Base-by-base conservation (phyloP, 306 rosid genomes). In the Boehmeria nivea region DNA sequence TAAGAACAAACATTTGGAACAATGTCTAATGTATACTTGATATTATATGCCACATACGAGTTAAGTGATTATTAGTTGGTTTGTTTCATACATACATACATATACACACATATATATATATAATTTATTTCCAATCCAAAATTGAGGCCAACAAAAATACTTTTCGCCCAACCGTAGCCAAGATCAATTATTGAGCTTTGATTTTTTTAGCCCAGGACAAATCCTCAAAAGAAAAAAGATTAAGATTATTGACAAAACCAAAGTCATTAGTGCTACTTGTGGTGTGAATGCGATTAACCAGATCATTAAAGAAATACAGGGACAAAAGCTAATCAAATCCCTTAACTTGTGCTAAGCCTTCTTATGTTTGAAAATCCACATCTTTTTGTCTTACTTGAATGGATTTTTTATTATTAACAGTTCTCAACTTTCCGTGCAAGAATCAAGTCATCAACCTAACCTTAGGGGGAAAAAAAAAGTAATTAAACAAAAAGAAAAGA, bases 361-460 rank as follows among this genome's bases (percentile, higher is more conserved):
- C n/a, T n/a, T n/a, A n/a, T 31, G 2, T 31, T 4, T 10, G 9
- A 31, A 31, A 4, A 31, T 10, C 36, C 37, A 15, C 4, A 3
- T 40, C 12, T 20, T 16, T 36, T 18, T 55, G 45, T 37, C 28
- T 5, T 19, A 11, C 33, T 36, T 36, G 17, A 22, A 36, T 19
- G 11, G 47, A 9, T 21, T 18, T 21, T 3, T 12, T 5, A 2
- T 28, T 38, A 18, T 13, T 8, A 6, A 22, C 36, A 22, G 37
- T 39, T 57, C 50, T 40, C 22, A 40, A 38, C 61, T 57, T 57
- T 40, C 31, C 61, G 61, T 57, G 61, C 50, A 40, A 57, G 61
- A 39, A 57, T 38, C 44, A 36, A 20, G 36, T 31, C 36, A 31
- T 31, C 9, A 2, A n/a, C n/a, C n/a, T n/a, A n/a, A 8, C 42